A percentile compares a stretch with the other conserved stretches of the same genome.
These are phyloP conservation scores for Cercophora sp. DNA, from an alignment of 495 filamentous ascomycete genomes.

Conservation along the genomic window DNA sequence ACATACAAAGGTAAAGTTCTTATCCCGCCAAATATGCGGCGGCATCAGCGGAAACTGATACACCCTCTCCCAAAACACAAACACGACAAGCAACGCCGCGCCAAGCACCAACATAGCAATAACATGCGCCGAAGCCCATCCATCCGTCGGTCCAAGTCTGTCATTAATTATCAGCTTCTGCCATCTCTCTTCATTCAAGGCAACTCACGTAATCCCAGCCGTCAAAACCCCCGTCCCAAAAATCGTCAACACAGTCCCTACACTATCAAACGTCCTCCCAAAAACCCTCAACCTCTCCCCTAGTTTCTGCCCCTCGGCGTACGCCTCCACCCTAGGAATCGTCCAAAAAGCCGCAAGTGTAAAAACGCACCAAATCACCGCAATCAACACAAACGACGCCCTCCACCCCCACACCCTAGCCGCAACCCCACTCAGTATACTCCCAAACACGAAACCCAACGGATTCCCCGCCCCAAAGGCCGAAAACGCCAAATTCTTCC, in stretches of 20 bases:
- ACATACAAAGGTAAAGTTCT: slow-evolving; percentile 49
- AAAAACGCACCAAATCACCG: slow-evolving; percentile 59
- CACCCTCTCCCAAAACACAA: slow-evolving; percentile 58
- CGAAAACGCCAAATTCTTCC: slow-evolving; percentile 68
- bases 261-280: slow-evolving; percentile 56
- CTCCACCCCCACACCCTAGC: slow-evolving; percentile 61
- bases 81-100: slow-evolving; percentile 49
- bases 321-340: slow-evolving; percentile 55
- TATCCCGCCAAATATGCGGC: slow-evolving; percentile 50
- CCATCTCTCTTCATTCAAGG: background rate
- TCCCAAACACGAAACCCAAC: slow-evolving; percentile 65
- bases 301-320: slow-evolving; percentile 41
- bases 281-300: slow-evolving; percentile 35
- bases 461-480: slow-evolving; percentile 71
- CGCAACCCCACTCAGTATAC: slow-evolving; percentile 60
- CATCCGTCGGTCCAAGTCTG: slow-evolving; percentile 44
- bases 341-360: slow-evolving; percentile 57
- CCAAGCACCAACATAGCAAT: slow-evolving; percentile 59
- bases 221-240: slow-evolving; percentile 64
- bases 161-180: slow-evolving; percentile 11
- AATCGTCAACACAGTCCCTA: slow-evolving; percentile 59
- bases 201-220: slow-evolving; percentile 56
- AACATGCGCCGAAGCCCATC: slow-evolving; percentile 60
- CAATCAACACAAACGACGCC: slow-evolving; percentile 56
- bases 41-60: slow-evolving; percentile 52